These are phyloP conservation scores for Coleophoma crateriformis DNA, from an alignment of 2,329 filamentous ascomycete genomes.

Conservation along the genomic window DNA sequence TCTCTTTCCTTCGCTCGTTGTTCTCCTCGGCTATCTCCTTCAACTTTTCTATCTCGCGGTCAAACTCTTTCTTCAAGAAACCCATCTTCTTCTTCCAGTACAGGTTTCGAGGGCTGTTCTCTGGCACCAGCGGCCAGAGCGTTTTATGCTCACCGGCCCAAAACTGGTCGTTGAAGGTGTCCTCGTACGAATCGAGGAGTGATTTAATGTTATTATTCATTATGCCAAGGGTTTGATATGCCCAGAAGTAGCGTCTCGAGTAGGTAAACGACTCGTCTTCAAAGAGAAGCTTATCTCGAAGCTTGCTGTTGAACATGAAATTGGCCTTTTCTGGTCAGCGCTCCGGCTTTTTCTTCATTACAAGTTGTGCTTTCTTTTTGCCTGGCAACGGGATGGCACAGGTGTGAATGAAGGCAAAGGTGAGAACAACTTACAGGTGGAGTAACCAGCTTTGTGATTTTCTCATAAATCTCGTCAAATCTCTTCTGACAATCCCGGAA, in stretches of 20 bases:
- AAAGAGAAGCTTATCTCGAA: constrained; percentile 53
- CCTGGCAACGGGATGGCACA: background rate
- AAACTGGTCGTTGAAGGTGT: constrained; percentile 52
- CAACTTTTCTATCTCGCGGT: constrained; percentile 37
- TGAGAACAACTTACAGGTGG: constrained; percentile 36
- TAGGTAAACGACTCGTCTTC: constrained; percentile 57
- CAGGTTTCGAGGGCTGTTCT: constrained; percentile 35
- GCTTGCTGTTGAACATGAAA: constrained; percentile 51
- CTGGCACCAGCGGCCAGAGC: constrained; percentile 48
- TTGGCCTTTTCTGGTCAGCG: constrained; percentile 28
- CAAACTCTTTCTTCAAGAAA: constrained; percentile 36
- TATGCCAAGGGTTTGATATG: constrained; percentile 53
- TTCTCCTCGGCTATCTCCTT: constrained; percentile 29
- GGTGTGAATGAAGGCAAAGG: background rate
- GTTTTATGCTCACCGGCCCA: constrained; percentile 50
- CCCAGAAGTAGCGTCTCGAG: constrained; percentile 57
- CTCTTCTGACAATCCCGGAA: constrained; percentile 52
- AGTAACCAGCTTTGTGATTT: constrained; percentile 52
- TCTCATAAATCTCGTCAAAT: constrained; percentile 49
- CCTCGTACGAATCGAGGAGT: constrained; percentile 50
- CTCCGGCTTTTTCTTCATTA: background rate
- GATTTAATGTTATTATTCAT: constrained; percentile 54
- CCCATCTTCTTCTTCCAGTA: constrained; percentile 43
- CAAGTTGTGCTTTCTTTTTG: too few relatives aligned
- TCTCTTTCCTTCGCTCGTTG: constrained; percentile 47